phyloP scores from a whole-genome alignment of 2,329 filamentous ascomycete genomes.

The Hypoxylon sp. region DNA sequence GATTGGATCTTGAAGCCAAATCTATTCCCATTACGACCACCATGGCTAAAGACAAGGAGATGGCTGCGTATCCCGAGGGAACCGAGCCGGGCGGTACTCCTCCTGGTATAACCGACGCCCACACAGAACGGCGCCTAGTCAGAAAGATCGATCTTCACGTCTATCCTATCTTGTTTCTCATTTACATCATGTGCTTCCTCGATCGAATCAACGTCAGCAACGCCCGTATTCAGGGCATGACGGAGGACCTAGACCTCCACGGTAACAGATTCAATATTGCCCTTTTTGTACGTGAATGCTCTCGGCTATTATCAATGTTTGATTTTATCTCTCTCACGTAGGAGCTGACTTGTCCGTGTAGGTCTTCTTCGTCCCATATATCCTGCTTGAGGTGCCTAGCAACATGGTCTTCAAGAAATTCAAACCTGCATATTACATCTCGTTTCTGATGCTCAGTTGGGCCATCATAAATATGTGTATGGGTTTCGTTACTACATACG shows the following conservation, averaged over 20 bases:
- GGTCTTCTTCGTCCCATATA: slow-evolving; percentile 52
- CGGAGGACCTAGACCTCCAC: slow-evolving; percentile 51
- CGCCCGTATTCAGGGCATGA: slow-evolving; percentile 54
- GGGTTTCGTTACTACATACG: slow-evolving; percentile 53
- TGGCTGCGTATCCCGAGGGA: not conserved
- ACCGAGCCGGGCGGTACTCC: not conserved
- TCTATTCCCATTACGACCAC: slow-evolving; percentile 3
- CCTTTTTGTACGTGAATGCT: slow-evolving; percentile 45
- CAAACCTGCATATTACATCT: slow-evolving; percentile 50
- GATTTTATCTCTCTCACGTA: not conserved
- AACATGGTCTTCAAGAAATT: slow-evolving; percentile 55
- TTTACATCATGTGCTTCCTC: slow-evolving; percentile 54
- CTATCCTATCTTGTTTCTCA: slow-evolving; percentile 51
- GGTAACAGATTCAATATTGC: slow-evolving; percentile 55
- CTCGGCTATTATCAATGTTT: no score
- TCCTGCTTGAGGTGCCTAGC: slow-evolving; percentile 55
- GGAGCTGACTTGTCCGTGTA: slow-evolving; percentile 18
- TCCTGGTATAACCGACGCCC: slow-evolving; percentile 41
- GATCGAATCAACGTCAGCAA: slow-evolving; percentile 59
- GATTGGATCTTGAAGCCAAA: slow-evolving; percentile 10
- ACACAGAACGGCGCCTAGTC: slow-evolving; percentile 48
- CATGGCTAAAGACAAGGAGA: slow-evolving; percentile 15
- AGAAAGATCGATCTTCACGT: slow-evolving; percentile 53
- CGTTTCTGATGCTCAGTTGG: slow-evolving; percentile 53
- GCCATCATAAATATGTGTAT: slow-evolving; percentile 56